These are phyloP conservation scores for Rickenella mellea DNA, from an alignment of 768 basidiomycete species.

Conservation along the genomic window DNA sequence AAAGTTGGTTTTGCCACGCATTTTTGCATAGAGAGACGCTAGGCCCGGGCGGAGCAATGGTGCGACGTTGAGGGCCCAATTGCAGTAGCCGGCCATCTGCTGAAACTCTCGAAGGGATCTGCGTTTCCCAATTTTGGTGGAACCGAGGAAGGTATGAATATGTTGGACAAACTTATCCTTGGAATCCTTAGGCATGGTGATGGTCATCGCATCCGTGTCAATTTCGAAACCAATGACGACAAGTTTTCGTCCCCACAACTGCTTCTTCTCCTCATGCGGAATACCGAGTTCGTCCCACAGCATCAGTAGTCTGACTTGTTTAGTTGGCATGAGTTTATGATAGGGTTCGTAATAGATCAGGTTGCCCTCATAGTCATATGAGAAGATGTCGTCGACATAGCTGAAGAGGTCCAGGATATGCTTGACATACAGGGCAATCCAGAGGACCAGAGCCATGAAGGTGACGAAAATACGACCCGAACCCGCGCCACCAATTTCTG, in stretches of 20 bases:
- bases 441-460: conserved; percentile 23
- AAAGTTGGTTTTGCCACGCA: conserved; percentile 14
- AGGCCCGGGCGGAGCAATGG: conserved; percentile 26
- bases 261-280: conserved; percentile 29
- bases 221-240: conserved; percentile 30
- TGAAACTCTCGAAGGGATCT: conserved; percentile 16
- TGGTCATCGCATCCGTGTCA: conserved; percentile 21
- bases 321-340: conserved; percentile 13
- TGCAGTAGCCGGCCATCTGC: conserved; percentile 24
- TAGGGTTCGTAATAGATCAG: conserved; percentile 18
- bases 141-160: conserved; percentile 9
- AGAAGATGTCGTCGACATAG: conserved; percentile 22
- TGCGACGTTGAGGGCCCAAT: conserved; percentile 32
- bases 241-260: conserved; percentile 22
- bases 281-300: conserved; percentile 32
- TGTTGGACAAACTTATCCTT: too few species aligned
- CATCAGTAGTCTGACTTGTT: conserved; percentile 24
- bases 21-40: conserved; percentile 24
- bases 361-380: conserved; percentile 6
- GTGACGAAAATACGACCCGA: conserved; percentile 19
- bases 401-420: conserved; percentile 12
- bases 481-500: conserved; percentile 21
- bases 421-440: conserved; percentile 22
- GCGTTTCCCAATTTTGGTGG: conserved; percentile 5
- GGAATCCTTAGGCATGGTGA: conserved; percentile 11